Base-by-base conservation (phyloP, 2,329 filamentous ascomycete genomes). In the Diaporthe amygdali region DNA sequence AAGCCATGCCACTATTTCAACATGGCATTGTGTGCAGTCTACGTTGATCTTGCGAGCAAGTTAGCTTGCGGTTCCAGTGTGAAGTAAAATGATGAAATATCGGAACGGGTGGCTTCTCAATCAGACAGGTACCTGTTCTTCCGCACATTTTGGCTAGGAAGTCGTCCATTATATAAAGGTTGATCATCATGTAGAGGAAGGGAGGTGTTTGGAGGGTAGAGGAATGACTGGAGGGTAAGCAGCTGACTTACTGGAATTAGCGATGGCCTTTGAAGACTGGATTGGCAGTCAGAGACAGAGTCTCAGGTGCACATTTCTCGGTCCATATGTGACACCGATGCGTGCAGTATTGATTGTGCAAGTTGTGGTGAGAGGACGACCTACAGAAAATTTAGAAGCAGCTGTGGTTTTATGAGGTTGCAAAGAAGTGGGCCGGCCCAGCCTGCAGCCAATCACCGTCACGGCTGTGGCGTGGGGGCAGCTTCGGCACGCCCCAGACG, bases 141-240 rank as follows among this genome's bases (percentile, higher is more conserved):
- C 68, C 61, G 59, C 68, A 70, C 47, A 66, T 66, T 70, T 66
- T 70, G 68, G 52, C 68, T 70, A 70, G 61, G 68, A 70, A 70
- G 68, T 70, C 68, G 68, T 70, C 68, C 68, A 70, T 70, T 70
- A 70, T 70, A 67, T 30, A 69, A 70, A 70, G 68, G 68, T 46
- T 56, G 68, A 67, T 67, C 61, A 70, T 67, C 68, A 70, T 56
- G 59, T 66, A 56, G 51, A 67, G 44, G 51, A 67, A 30, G 30
- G 59, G 41, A 37, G 5, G 20, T 37, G 44, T 10, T 27, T 37
- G 14, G 30, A 25, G 44, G 41, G n/a, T 20, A 5, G 25, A 30
- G 8, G 12, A 30, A 25, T 49, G 59, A 14, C 30, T 25, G 44
- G 44, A 25, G 30, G 27, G n/a, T n/a, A 15, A 25, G 20, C 55